These are phyloP conservation scores for Paragyromitra xinjiangensis DNA, from an alignment of 495 filamentous ascomycete species.

Conservation along the genomic window DNA sequence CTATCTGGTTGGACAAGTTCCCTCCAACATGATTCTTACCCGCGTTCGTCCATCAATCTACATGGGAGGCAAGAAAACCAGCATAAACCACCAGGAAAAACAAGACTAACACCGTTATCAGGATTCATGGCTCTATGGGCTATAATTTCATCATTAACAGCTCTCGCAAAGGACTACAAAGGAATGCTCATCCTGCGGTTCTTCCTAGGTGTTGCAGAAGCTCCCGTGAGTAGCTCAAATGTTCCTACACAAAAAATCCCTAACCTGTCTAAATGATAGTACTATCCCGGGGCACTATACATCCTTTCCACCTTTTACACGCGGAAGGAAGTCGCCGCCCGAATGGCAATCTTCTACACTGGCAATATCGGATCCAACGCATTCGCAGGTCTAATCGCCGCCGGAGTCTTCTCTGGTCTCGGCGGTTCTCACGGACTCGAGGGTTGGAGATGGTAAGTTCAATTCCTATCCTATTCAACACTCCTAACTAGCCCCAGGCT, in stretches of 20 bases:
- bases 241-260: constrained; percentile 32
- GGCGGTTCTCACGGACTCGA: constrained; percentile 60
- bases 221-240: constrained; percentile 56
- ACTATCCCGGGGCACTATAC: constrained; percentile 60
- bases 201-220: constrained; percentile 61
- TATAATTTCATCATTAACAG: constrained; percentile 62
- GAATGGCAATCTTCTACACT: constrained; percentile 65
- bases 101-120: constrained; percentile 52
- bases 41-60: constrained; percentile 59
- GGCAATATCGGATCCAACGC: constrained; percentile 64
- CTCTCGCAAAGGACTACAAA: constrained; percentile 59
- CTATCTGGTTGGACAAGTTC: constrained; percentile 60
- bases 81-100: constrained; percentile 45
- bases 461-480: neutral
- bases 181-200: constrained; percentile 60
- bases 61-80: constrained; percentile 49
- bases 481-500: constrained; percentile 54
- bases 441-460: constrained; percentile 61
- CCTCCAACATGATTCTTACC: constrained; percentile 61
- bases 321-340: constrained; percentile 63
- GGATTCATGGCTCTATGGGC: constrained; percentile 65
- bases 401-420: constrained; percentile 58
- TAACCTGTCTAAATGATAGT: neutral
- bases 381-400: constrained; percentile 64
- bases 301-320: constrained; percentile 65